phyloP scores from a whole-genome alignment of 2,329 filamentous ascomycete genomes.

The Thielaviopsis musarum region DNA sequence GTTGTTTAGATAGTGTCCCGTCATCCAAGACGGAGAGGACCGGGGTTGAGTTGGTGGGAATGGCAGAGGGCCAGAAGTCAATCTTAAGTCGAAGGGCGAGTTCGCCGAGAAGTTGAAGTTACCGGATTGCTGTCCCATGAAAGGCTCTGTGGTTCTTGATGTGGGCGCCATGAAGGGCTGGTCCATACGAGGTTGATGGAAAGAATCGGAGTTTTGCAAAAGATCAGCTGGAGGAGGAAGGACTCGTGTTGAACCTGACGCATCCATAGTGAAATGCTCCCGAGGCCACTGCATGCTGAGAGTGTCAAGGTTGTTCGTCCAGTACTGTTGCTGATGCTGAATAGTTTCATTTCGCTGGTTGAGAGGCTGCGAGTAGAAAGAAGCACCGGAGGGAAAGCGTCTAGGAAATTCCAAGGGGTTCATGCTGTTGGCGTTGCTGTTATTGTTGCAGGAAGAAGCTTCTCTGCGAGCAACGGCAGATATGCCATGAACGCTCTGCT shows the following conservation, averaged over 20 bases:
- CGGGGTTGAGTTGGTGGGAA: background rate
- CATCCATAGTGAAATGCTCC: background rate
- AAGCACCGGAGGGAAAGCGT: background rate
- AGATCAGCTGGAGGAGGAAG: background rate
- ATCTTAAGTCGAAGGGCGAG: background rate
- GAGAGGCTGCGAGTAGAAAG: background rate
- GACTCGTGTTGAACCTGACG: background rate
- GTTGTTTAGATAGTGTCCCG: background rate
- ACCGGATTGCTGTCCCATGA: background rate
- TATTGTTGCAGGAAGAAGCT: background rate
- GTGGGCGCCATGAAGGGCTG: background rate
- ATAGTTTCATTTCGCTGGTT: background rate
- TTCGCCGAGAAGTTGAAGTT: background rate
- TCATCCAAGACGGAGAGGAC: background rate
- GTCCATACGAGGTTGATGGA: background rate
- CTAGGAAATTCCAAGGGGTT: background rate
- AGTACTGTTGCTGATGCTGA: background rate
- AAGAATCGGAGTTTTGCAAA: background rate
- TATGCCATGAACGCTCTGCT: background rate
- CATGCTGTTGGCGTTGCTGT: background rate
- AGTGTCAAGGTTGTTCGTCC: background rate
- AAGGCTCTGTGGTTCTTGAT: background rate
- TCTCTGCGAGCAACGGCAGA: background rate
- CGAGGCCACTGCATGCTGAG: background rate
- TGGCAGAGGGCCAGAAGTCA: background rate